Base-by-base conservation (phyloP, 495 filamentous ascomycete species). In the Aspergillus asperescens region DNA sequence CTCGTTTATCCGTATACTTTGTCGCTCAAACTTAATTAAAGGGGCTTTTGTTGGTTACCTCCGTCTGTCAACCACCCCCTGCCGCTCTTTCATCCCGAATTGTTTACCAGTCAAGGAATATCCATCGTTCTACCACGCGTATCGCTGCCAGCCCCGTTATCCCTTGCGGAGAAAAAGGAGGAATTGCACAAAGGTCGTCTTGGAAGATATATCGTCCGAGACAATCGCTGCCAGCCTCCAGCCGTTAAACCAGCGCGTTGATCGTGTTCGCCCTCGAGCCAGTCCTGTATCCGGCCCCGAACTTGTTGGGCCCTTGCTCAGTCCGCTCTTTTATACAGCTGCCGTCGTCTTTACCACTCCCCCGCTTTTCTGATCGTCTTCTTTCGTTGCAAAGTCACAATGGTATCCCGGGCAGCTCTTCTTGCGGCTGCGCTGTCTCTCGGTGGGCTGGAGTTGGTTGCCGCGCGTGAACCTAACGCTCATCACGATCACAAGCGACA, bases 401-500 rank as follows among this genome's bases (percentile, higher is more conserved):
- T 74, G 71, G 57, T 67, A 31, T 38, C 62, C 25, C 59, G 56
- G 34, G 50, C 62, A 25, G 50, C 65, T 13, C 38, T 65, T 23
- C 50, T 74, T 28, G 55, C 61, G 42, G 66, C 68, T 24, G 62
- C 69, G 18, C 41, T 69, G 52, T 65, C 71, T 42, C 50, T 71
- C 8, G 66, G 66, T 48, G 62, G 63, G n/a, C 42, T 74, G n/a
- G 57, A 71, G 37, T 52, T 74, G 35, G 67, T 61, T 25, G 56
- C 60, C 22, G 69, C 69, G 25, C 48, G 63, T 42, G 75, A 75
- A 31, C 70, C 70, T 39, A 75, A 74, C 57, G 76, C 75, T 56
- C 70, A 75, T 50, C 69, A 74, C 3, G 70, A 47, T 5, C 29
- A 34, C 44, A 47, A 35, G 29, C 44, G n/a, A n/a, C n/a, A 69